Base-by-base conservation (phyloP, 768 basidiomycete genomes). In the Zangia roseola region DNA sequence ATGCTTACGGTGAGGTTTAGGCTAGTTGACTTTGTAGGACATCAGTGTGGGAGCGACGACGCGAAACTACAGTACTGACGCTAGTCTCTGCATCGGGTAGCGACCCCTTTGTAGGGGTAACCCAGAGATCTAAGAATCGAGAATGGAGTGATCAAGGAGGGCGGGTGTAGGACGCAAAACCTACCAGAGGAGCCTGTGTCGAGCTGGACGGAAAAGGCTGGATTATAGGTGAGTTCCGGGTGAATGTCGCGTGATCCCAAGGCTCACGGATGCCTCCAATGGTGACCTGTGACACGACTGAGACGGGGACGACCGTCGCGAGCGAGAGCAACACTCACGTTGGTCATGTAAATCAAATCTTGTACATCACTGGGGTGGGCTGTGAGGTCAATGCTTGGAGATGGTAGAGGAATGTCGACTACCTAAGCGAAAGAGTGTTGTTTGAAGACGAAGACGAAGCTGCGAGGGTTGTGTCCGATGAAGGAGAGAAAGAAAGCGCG, bases 271-370 rank as follows among this genome's bases (percentile, higher is more conserved):
- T 69, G 44, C 77, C 80, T 51, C 79, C 90, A 40, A 91, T 68
- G 46, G 82, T 82, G 55, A 91, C 71, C 88, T 91, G 60, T 37
- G 21, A 50, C 43, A 25, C 4, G 42, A 10, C 21, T 59, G 38
- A 62, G 58, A 31, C 13, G 1, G 16, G 17, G 35, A 23, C 28
- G 19, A 0, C 14, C 12, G 0, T 4, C 16, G 13, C 14, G 13
- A 38, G 36, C 30, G 3, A 0, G n/a, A 10, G 41, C 6, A 20
- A 17, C 8, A 71, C 85, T 68, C 58, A 88, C 88, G 61, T 91
- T 83, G 47, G 83, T 78, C 48, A 90, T 77, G 57, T 93, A 93
- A 50, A 92, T 75, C 66, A 92, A 63, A 69, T 92, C 91, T 52
- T 83, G 79, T 23, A 83, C 78, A 54, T 86, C 81, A 59, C 88